Evolutionary conservation across 768 basidiomycete species (phyloP).

Genomic region (Gloeophyllum trabeum): DNA sequence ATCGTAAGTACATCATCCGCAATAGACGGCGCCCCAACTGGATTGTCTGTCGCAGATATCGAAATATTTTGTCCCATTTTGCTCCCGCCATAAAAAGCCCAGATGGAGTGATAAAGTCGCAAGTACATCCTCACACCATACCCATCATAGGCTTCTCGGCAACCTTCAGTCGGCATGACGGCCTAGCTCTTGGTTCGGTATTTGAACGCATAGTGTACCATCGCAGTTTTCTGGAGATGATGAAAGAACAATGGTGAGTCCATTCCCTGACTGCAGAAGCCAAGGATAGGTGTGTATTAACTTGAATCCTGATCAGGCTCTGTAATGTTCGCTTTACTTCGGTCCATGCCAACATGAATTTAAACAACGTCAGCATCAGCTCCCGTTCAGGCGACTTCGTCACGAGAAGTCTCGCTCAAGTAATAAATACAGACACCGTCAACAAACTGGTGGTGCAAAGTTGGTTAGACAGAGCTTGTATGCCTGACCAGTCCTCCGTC

Average conservation of each 20-base stretch:
- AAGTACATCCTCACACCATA: slow-evolving; percentile 33
- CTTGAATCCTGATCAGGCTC: slow-evolving; percentile 40
- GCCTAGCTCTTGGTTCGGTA: slow-evolving; percentile 76
- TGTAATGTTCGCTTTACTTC: slow-evolving; percentile 81
- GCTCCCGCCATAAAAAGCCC: slow-evolving; percentile 51
- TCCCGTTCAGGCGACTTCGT: slow-evolving; percentile 72
- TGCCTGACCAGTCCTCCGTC: slow-evolving; percentile 9
- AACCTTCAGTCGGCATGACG: slow-evolving; percentile 88
- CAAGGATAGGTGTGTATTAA: background rate
- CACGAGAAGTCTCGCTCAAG: slow-evolving; percentile 62
- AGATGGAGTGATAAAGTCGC: slow-evolving; percentile 27
- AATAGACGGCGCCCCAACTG: background rate
- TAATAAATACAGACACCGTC: slow-evolving; percentile 70
- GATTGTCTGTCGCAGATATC: slow-evolving; percentile 41
- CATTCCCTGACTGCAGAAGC: too few species aligned
- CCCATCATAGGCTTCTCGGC: slow-evolving; percentile 93
- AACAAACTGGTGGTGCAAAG: slow-evolving; percentile 71
- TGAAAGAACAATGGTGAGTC: slow-evolving; percentile 76
- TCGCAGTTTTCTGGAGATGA: slow-evolving; percentile 84
- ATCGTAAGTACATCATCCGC: slow-evolving; percentile 48
- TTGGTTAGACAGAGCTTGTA: slow-evolving; percentile 83
- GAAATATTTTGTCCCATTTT: slow-evolving; percentile 77
- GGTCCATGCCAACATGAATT: slow-evolving; percentile 63
- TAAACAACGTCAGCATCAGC: slow-evolving; percentile 57
- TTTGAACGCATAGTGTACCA: slow-evolving; percentile 93